These are phyloP conservation scores for Yamadazyma diddensiae DNA, from an alignment of 1,139 yeast genomes.

Conservation along the genomic window DNA sequence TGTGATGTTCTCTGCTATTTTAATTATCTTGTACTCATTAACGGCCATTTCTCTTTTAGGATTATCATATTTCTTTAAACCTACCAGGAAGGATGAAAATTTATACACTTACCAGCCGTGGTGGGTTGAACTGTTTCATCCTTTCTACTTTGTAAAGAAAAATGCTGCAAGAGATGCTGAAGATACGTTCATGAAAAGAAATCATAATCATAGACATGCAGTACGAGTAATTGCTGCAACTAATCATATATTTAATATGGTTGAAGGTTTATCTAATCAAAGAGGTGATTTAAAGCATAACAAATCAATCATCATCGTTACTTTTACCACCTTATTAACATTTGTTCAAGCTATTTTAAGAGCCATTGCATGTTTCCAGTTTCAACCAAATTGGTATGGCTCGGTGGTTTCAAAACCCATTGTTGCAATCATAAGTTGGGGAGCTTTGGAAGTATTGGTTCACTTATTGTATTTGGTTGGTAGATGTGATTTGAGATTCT, in stretches of 20 bases:
- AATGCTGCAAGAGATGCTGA: conserved; percentile 41
- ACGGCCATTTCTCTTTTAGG: conserved; percentile 35
- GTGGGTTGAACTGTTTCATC: conserved; percentile 45
- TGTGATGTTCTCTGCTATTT: conserved; percentile 29
- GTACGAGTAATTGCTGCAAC: conserved; percentile 45
- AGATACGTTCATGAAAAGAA: conserved; percentile 41
- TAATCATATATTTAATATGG: conserved; percentile 39
- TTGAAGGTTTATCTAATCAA: conserved; percentile 38
- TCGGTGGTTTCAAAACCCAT: conserved; percentile 21
- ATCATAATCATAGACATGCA: conserved; percentile 43
- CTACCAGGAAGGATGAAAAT: conserved; percentile 40
- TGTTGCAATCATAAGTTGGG: conserved; percentile 40
- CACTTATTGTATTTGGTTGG: conserved; percentile 38
- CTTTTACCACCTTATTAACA: conserved; percentile 31
- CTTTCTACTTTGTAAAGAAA: conserved; percentile 40
- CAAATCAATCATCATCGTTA: conserved; percentile 30
- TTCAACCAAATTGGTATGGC: conserved; percentile 11
- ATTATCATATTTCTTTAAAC: conserved; percentile 41
- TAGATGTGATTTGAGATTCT: conserved; percentile 45
- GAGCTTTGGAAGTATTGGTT: conserved; percentile 34
- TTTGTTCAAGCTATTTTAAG: conserved; percentile 32
- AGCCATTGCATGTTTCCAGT: conserved; percentile 32
- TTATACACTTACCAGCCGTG: conserved; percentile 46
- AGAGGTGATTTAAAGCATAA: conserved; percentile 41
- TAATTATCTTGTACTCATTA: conserved; percentile 33